A percentile compares a stretch with the other conserved stretches of the same genome.
These are phyloP conservation scores for Gamarada debralockiae DNA, from an alignment of 495 filamentous ascomycete species.

Conservation along the genomic window DNA sequence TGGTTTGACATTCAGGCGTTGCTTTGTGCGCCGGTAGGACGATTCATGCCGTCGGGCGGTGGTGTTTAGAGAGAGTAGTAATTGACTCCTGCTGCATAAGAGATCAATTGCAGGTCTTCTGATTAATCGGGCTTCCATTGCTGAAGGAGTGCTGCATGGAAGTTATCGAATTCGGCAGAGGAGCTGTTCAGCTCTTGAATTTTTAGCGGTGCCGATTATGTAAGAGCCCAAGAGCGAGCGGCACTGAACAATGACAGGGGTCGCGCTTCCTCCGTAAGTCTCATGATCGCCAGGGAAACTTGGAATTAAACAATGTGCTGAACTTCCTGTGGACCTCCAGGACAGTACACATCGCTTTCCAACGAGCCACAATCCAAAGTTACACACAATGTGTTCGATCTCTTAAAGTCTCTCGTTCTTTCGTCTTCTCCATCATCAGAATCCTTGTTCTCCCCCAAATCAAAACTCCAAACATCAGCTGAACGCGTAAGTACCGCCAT, in stretches of 20 bases:
- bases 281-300: too few relatives aligned
- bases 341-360: constrained; percentile 13
- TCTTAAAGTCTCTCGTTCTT: too few relatives aligned
- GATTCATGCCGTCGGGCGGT: constrained; percentile 38
- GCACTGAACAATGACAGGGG: too few relatives aligned
- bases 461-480: not conserved
- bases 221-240: too few relatives aligned
- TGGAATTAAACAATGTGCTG: too few relatives aligned
- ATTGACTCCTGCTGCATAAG: constrained; percentile 30
- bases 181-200: too few relatives aligned
- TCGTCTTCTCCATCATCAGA: too few relatives aligned
- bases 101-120: constrained; percentile 37
- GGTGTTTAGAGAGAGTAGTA: constrained; percentile 37
- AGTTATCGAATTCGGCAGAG: too few relatives aligned
- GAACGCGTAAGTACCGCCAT: constrained; percentile 12
- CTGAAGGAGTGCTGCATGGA: not conserved
- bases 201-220: too few relatives aligned
- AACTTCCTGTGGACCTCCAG: not conserved
- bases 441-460: too few relatives aligned
- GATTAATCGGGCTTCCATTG: constrained; percentile 23
- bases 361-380: constrained; percentile 12
- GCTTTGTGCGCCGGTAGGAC: constrained; percentile 57
- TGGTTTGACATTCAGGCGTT: constrained; percentile 57
- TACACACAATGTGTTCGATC: too few relatives aligned
- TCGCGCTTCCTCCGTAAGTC: too few relatives aligned